Conservation (phyloP, 2,329 filamentous ascomycete genomes). For the Orbilia javanica region DNA sequence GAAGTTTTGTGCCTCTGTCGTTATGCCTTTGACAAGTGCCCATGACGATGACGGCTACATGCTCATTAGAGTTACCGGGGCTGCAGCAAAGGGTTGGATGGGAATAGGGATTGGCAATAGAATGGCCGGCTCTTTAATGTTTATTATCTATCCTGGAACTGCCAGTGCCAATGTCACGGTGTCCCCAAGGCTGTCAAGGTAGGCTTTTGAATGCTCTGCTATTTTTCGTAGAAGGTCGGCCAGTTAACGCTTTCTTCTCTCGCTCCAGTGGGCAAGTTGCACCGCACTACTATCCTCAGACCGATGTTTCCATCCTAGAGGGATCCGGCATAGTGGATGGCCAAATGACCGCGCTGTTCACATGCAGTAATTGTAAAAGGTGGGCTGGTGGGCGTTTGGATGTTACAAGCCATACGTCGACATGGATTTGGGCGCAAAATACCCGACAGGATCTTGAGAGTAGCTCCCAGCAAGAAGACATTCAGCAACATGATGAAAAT, state of each 20-base stretch:
- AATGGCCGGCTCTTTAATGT: slow-evolving; percentile 67
- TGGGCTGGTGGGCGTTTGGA: slow-evolving; percentile 68
- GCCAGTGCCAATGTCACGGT: slow-evolving; percentile 63
- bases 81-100: slow-evolving; percentile 65
- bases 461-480: slow-evolving; percentile 65
- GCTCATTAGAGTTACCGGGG: slow-evolving; percentile 60
- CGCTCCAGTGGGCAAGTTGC: slow-evolving; percentile 42
- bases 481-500: slow-evolving; percentile 68
- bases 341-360: slow-evolving; percentile 61
- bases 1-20: slow-evolving; percentile 48
- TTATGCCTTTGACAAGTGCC: slow-evolving; percentile 39
- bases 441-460: slow-evolving; percentile 68
- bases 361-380: slow-evolving; percentile 69
- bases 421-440: slow-evolving; percentile 72
- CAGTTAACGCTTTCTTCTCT: background rate
- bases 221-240: background rate
- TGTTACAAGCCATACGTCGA: slow-evolving; percentile 65
- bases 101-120: slow-evolving; percentile 66
- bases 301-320: slow-evolving; percentile 58
- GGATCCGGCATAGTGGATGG: slow-evolving; percentile 60
- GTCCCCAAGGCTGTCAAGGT: slow-evolving; percentile 59
- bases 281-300: slow-evolving; percentile 54
- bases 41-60: slow-evolving; percentile 56
- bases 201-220: background rate
- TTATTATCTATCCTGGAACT: slow-evolving; percentile 66